Percentiles rank a stretch among this genome's conserved stretches.
Evolutionary conservation across 768 basidiomycete genomes (phyloP).

Genomic region (Dendrothele bispora): DNA sequence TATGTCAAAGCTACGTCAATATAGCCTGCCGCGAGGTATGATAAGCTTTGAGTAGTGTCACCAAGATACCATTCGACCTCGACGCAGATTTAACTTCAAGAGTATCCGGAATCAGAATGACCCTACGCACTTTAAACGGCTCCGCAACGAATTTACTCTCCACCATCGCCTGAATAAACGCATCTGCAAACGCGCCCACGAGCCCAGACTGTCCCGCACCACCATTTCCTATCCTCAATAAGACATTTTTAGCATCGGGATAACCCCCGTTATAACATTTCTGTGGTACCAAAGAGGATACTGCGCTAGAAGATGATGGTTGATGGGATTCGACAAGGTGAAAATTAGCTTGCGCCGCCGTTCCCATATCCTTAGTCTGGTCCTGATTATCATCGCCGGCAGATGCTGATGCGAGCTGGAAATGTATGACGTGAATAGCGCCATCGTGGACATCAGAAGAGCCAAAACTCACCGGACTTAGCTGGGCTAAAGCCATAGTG

Average conservation of each 20-base stretch:
- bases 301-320: no score
- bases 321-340: no score
- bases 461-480: no score
- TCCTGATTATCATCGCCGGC: no score
- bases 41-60: constrained; percentile 53
- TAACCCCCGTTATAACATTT: constrained; percentile 7
- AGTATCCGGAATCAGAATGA: not conserved
- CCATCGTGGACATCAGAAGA: no score
- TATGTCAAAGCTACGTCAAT: constrained; percentile 56
- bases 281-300: no score
- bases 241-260: not conserved
- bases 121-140: constrained; percentile 32
- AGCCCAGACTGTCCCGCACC: constrained; percentile 40
- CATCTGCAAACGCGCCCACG: constrained; percentile 45
- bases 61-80: constrained; percentile 59
- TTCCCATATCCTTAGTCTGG: no score
- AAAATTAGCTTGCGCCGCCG: no score
- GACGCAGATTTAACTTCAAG: not conserved
- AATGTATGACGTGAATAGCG: no score
- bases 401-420: no score
- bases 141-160: constrained; percentile 20
- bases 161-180: constrained; percentile 42
- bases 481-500: no score
- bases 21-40: constrained; percentile 36
- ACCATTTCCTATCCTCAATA: constrained; percentile 1